Base-by-base conservation (phyloP, 2,329 filamentous ascomycete genomes). In the Fusarium clavum region DNA sequence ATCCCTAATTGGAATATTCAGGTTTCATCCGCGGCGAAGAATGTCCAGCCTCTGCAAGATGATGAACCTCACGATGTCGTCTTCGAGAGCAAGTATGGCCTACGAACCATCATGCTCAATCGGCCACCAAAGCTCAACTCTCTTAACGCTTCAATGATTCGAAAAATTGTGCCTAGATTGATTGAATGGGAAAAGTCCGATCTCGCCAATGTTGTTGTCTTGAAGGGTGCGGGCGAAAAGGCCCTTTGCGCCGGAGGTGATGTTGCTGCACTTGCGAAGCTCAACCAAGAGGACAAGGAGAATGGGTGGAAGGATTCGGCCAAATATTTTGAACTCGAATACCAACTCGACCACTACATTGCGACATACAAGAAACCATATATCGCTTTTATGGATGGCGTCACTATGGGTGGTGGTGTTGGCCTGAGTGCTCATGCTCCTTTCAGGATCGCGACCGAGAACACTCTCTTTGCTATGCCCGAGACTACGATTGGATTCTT, bases 401-500 rank as follows among this genome's bases (percentile, higher is more conserved):
- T 97, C 80, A 99, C 97, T 55, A 99, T 99, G 96, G 96, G 96
- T 59, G 96, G 96, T 59, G 96, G 96, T 72, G 96, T 98, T 56
- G 96, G 96, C 9, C 87, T 99, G 60, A 97, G 93, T 80, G 88
- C 97, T 55, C 97, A 99, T 81, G 95, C 96, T 4, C 97, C 96
- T 5, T 95, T 99, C 86, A 88, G 96, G 65, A 97, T 99, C 78
- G 96, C 96, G 40, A 99, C 96, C 5, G 96, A 99, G 82, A 92
- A 91, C 78, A 99, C 96, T 8, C 83, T 97, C 49, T 98, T 99
- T 77, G 94, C 97, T 73, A 99, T 99, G 96, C 96, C 96, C 30
- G 96, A 99, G 83, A 99, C 96, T 6, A 97, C 90, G 11, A 99
- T 99, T 77, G 96, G 96, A 41, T 98, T 98, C 86, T 99, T 99